Evolutionary conservation across 2,329 filamentous ascomycete genomes (phyloP).

Genomic region (Aspergillus ibericus): DNA sequence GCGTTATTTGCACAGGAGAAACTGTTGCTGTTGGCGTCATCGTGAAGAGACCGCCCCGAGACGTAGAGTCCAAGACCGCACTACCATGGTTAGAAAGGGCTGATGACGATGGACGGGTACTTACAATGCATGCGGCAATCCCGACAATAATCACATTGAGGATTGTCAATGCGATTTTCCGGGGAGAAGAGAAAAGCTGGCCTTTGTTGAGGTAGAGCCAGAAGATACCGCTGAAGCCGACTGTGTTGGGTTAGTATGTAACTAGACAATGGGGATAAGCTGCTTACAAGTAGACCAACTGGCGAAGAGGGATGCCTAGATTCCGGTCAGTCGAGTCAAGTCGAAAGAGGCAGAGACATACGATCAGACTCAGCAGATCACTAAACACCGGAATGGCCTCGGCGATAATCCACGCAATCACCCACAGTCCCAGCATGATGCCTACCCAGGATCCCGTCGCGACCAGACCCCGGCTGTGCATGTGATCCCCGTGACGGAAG

Average conservation of each 20-base stretch:
- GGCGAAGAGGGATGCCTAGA: conserved; percentile 55
- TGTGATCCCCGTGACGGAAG: conserved; percentile 58
- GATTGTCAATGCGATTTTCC: conserved; percentile 23
- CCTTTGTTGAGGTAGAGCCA: conserved; percentile 30
- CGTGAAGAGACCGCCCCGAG: conserved; percentile 30
- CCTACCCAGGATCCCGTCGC: conserved; percentile 58
- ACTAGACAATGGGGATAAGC: too few species aligned
- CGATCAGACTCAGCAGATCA: conserved; percentile 62
- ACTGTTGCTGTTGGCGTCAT: conserved; percentile 27
- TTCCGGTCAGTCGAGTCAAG: conserved; percentile 19
- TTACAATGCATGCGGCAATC: conserved; percentile 19
- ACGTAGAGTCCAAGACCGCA: conserved; percentile 35
- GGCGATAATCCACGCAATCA: conserved; percentile 64
- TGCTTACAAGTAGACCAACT: conserved; percentile 61
- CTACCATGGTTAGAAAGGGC: conserved; percentile 14
- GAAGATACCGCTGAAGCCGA: conserved; percentile 27
- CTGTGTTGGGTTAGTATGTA: conserved; percentile 5
- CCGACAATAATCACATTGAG: conserved; percentile 18
- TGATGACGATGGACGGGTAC: background rate
- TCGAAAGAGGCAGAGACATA: conserved; percentile 3
- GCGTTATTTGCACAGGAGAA: conserved; percentile 32
- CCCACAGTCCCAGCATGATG: conserved; percentile 57
- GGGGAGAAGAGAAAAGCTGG: conserved; percentile 21
- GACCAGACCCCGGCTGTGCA: conserved; percentile 48
- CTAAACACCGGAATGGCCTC: conserved; percentile 68